A percentile compares a stretch with the other conserved stretches of the same genome.
Conservation (phyloP, 2,329 filamentous ascomycete species). For the Diplodia mutila region DNA sequence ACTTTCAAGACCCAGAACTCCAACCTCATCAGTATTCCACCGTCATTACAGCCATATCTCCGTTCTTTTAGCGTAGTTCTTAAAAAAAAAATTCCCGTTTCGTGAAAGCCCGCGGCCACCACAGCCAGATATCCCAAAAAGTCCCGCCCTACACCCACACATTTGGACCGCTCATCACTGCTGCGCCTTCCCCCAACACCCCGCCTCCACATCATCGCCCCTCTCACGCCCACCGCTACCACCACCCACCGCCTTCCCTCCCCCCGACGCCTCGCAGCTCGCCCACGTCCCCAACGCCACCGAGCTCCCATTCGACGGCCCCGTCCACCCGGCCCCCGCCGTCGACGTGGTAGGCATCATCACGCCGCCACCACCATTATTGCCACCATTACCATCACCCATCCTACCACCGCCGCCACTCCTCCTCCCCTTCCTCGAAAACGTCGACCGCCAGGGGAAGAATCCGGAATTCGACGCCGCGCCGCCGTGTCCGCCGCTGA, state of each 20-base stretch:
- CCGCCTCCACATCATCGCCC: neutral
- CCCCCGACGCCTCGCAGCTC: neutral
- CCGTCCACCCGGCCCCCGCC: too few species aligned
- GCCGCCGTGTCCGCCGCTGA: neutral
- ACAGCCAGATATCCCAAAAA: too few species aligned
- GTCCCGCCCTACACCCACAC: too few species aligned
- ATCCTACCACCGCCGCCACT: neutral
- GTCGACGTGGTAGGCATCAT: neutral
- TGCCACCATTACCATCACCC: neutral
- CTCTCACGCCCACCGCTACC: too few species aligned
- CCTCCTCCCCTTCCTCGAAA: neutral
- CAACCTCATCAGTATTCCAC: too few species aligned
- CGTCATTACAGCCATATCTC: too few species aligned
- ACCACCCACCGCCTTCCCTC: neutral
- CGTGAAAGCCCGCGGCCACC: too few species aligned
- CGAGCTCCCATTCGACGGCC: too few species aligned
- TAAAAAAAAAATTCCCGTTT: too few species aligned
- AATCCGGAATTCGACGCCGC: neutral
- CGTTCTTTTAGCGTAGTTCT: too few species aligned
- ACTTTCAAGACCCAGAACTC: too few species aligned
- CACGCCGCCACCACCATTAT: neutral
- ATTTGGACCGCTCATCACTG: neutral
- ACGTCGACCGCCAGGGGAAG: neutral
- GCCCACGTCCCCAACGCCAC: conserved; percentile 3
- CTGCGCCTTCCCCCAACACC: neutral